Conservation (phyloP, 1,139 yeast species). For the Lodderomyces parapsilosis region DNA sequence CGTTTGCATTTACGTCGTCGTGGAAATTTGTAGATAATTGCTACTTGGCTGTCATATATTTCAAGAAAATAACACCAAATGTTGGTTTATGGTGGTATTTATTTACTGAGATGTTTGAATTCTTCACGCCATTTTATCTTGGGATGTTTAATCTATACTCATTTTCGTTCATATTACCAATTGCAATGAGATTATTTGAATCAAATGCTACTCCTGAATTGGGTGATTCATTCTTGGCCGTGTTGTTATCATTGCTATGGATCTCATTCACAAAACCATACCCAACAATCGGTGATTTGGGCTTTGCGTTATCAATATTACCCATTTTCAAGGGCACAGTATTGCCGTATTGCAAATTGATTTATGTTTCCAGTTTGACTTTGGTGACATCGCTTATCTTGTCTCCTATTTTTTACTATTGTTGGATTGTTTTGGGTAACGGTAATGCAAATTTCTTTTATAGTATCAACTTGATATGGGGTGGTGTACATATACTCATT, state of each 20-base stretch:
- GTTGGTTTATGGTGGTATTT: constrained; percentile 98
- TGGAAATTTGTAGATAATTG: constrained; percentile 55
- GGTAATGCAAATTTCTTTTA: constrained; percentile 96
- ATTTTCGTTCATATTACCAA: constrained; percentile 67
- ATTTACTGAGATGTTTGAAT: constrained; percentile 91
- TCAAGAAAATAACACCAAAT: constrained; percentile 75
- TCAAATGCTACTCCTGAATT: constrained; percentile 11
- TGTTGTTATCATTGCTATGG: constrained; percentile 64
- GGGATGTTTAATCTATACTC: constrained; percentile 80
- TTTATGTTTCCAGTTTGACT: constrained; percentile 38
- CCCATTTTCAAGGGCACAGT: constrained; percentile 53
- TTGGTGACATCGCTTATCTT: constrained; percentile 41
- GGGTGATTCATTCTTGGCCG: constrained; percentile 64
- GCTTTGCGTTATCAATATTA: constrained; percentile 60
- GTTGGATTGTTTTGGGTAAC: constrained; percentile 93
- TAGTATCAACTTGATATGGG: constrained; percentile 85
- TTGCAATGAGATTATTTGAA: constrained; percentile 64
- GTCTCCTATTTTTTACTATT: constrained; percentile 86
- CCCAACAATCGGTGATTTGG: constrained; percentile 85
- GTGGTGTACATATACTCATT: constrained; percentile 66
- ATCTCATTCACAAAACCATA: constrained; percentile 76
- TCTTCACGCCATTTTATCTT: constrained; percentile 78
- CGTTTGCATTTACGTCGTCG: constrained; percentile 33
- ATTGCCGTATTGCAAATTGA: constrained; percentile 33
- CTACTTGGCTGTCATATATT: constrained; percentile 59